These are phyloP conservation scores for Sphaceloma murrayae DNA, from an alignment of 2,329 filamentous ascomycete genomes.

Conservation along the genomic window DNA sequence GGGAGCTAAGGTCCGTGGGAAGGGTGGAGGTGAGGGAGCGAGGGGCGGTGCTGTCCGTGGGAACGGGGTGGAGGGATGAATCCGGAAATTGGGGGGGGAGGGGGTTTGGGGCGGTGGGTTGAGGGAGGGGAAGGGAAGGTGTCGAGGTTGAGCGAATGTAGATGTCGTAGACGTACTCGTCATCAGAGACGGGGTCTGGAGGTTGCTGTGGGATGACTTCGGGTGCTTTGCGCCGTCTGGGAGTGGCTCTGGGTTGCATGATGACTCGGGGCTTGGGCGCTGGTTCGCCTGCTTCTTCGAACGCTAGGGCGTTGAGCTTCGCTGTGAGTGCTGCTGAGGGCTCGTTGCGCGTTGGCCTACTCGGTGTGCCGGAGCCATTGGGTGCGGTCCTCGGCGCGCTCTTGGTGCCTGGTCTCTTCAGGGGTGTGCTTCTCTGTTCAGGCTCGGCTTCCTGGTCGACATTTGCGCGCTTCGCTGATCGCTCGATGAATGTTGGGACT, in stretches of 20 bases:
- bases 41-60: conserved; percentile 3
- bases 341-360: too few relatives aligned
- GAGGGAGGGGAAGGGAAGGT: neutral
- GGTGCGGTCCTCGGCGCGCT: conserved; percentile 13
- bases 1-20: conserved; percentile 8
- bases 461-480: conserved; percentile 14
- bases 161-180: conserved; percentile 53
- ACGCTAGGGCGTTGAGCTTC: conserved; percentile 16
- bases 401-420: conserved; percentile 19
- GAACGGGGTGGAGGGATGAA: conserved; percentile 25
- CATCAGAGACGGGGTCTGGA: conserved; percentile 38
- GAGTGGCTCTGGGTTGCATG: conserved; percentile 29
- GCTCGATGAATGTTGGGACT: conserved; percentile 20
- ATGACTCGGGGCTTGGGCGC: conserved; percentile 23
- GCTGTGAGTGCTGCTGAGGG: conserved; percentile 19
- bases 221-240: conserved; percentile 21
- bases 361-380: neutral
- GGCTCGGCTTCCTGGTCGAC: neutral
- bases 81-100: conserved; percentile 2
- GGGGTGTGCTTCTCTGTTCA: conserved; percentile 5
- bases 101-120: conserved; percentile 4
- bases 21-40: conserved; percentile 12
- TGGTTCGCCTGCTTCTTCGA: conserved; percentile 21
- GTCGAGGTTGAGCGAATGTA: conserved; percentile 40
- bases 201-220: conserved; percentile 26